These are phyloP conservation scores for Claviceps citrina DNA, from an alignment of 2,329 filamentous ascomycete genomes.

Conservation along the genomic window DNA sequence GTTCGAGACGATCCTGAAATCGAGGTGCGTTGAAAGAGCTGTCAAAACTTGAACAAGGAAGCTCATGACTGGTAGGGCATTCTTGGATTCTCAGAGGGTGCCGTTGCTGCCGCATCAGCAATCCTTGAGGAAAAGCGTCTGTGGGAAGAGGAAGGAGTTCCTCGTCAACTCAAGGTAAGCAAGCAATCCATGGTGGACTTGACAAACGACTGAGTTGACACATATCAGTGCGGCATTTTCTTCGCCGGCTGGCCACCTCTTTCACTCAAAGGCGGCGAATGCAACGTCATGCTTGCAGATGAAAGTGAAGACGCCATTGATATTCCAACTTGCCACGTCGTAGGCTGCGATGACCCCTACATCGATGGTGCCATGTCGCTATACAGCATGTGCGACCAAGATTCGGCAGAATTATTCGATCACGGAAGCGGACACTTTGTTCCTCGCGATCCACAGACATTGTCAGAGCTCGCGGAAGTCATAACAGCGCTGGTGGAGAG, in stretches of 20 bases:
- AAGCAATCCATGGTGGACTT: slow-evolving; percentile 3
- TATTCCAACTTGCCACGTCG: slow-evolving; percentile 36
- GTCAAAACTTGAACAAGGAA: neutral
- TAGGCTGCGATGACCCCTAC: slow-evolving; percentile 43
- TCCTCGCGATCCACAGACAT: slow-evolving; percentile 34
- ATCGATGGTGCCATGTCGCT: slow-evolving; percentile 44
- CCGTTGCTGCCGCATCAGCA: slow-evolving; percentile 37
- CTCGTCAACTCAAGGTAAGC: slow-evolving; percentile 21
- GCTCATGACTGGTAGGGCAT: slow-evolving; percentile 24
- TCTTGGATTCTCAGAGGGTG: slow-evolving; percentile 46
- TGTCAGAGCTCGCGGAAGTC: slow-evolving; percentile 25
- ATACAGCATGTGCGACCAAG: slow-evolving; percentile 45
- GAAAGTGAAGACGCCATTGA: slow-evolving; percentile 33
- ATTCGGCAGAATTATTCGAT: slow-evolving; percentile 45
- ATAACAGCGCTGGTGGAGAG: slow-evolving; percentile 1
- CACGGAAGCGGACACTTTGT: slow-evolving; percentile 50
- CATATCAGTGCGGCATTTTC: slow-evolving; percentile 29
- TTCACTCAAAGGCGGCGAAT: slow-evolving; percentile 22
- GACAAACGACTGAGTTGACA: neutral
- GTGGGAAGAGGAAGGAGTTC: slow-evolving; percentile 15
- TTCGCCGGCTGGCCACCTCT: slow-evolving; percentile 40
- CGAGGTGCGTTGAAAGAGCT: slow-evolving; percentile 9
- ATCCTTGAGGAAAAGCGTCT: slow-evolving; percentile 34
- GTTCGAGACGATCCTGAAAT: slow-evolving; percentile 17
- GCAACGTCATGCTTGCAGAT: slow-evolving; percentile 31